Conservation (phyloP, 108 stramenopile species). For the Discostella pseudostelligera region DNA sequence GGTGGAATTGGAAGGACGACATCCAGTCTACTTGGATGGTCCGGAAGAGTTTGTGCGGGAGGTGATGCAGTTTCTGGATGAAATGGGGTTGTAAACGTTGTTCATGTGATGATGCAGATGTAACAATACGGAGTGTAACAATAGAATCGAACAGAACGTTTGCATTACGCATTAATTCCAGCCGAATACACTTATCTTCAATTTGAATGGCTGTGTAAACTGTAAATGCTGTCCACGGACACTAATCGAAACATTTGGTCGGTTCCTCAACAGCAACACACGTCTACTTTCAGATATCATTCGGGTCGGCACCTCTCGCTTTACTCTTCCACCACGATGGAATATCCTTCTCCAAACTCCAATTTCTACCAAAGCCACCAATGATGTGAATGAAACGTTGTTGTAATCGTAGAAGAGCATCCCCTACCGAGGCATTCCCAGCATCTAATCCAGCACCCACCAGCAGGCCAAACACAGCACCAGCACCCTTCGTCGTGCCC, state of each 20-base stretch:
- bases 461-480: slow-evolving; percentile 48
- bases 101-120: not conserved
- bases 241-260: too few relatives aligned
- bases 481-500: slow-evolving; percentile 41
- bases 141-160: too few relatives aligned
- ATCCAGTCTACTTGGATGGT: slow-evolving; percentile 77
- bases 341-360: slow-evolving; percentile 52
- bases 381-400: slow-evolving; percentile 38
- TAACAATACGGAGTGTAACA: not conserved
- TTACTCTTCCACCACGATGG: slow-evolving; percentile 60
- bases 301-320: slow-evolving; percentile 42
- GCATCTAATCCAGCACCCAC: slow-evolving; percentile 21
- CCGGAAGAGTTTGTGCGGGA: slow-evolving; percentile 61
- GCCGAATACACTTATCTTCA: too few relatives aligned
- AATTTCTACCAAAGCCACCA: slow-evolving; percentile 35
- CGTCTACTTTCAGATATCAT: not conserved
- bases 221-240: too few relatives aligned
- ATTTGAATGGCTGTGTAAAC: too few relatives aligned
- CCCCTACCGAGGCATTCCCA: slow-evolving; percentile 25
- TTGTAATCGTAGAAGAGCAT: slow-evolving; percentile 38
- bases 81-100: slow-evolving; percentile 25
- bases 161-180: too few relatives aligned
- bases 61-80: slow-evolving; percentile 48
- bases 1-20: slow-evolving; percentile 63
- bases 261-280: too few relatives aligned